Evolutionary conservation across 2,329 filamentous ascomycete genomes (phyloP), one percentile per base, ranked within the genome.

Genomic region (Leptographium wingfieldii): DNA sequence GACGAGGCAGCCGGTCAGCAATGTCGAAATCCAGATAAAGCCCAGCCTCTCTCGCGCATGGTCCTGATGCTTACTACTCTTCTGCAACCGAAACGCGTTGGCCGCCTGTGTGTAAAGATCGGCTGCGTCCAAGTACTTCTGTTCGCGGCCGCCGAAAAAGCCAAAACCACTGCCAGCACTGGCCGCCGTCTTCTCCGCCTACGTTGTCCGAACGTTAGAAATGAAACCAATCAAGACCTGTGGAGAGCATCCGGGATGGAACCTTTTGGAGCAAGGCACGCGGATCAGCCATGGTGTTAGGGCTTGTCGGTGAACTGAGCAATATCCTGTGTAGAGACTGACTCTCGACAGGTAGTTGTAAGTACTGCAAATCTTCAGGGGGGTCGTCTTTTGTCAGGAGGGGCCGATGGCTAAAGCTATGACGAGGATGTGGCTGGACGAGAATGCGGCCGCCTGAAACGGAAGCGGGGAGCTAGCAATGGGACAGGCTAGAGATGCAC

Each of bases 1-100:
- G 14, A 11, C 3, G 12, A 4, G 3, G 10, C 3, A 4, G 14
- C 12, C 43, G 14, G 57, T 61, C 29, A 60, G 52, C 46, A 12
- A 53, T 19, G 22, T 16, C 49, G 48, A 3, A 25, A 7, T 7
- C 22, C 22, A 33, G 6, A 14, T 12, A 10, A 14, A 35, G 5
- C 7, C 19, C 4, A 6, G 5, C 46, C 33, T 27, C 14, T 43
- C 12, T 22, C 25, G 5, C 14, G 9, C 16, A 10, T 7, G 12
- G 31, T 12, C 7, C 7, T 35, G 16, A 10, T 12, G 70, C 78
- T 67, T 77, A 92, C 90, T 87, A 76, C 87, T 83, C 72, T 89
- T 89, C 74, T 94, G 86, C 78, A 95, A 84, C 69, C 90, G 83
- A 73, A 95, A 97, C 61, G 90, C 90, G 76, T 96, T 96, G 63